Conservation (phyloP, 1,139 yeast species). For the Pichia sp. region DNA sequence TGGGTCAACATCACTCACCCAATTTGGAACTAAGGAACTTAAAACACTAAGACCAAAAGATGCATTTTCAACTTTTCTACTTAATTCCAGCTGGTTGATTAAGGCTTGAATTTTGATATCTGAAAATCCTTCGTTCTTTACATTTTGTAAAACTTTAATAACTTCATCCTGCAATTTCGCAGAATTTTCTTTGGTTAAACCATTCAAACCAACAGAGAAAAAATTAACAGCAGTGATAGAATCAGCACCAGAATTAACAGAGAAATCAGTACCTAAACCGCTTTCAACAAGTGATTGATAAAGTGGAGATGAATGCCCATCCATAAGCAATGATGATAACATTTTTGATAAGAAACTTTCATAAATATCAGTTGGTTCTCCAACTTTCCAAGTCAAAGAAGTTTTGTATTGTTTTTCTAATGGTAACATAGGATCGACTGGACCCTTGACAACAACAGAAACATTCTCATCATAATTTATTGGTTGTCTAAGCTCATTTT, state of each 20-base stretch:
- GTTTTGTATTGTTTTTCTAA: constrained; percentile 64
- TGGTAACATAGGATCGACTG: constrained; percentile 78
- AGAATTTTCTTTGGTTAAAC: constrained; percentile 49
- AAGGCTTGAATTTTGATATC: constrained; percentile 71
- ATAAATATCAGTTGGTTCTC: constrained; percentile 63
- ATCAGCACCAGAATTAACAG: constrained; percentile 86
- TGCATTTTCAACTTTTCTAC: constrained; percentile 81
- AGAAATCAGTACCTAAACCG: constrained; percentile 79
- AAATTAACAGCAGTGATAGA: constrained; percentile 72
- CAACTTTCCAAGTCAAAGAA: constrained; percentile 84
- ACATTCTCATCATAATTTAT: constrained; percentile 34
- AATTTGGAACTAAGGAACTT: constrained; percentile 69
- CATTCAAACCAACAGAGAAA: constrained; percentile 83
- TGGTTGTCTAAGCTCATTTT: constrained; percentile 35
- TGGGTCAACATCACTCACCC: constrained; percentile 77
- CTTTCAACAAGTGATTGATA: constrained; percentile 80
- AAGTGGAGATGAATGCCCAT: constrained; percentile 89
- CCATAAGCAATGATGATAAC: constrained; percentile 66
- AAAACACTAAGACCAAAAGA: constrained; percentile 83
- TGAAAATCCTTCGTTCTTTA: constrained; percentile 44
- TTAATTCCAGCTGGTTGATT: constrained; percentile 78
- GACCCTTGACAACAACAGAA: constrained; percentile 52
- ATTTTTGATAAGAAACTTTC: constrained; percentile 70
- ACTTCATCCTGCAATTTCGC: constrained; percentile 40
- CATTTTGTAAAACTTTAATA: constrained; percentile 39